Percentiles rank a stretch among this genome's conserved stretches.
phyloP scores from a whole-genome alignment of 306 rosid genomes.

The Parietaria judaica region DNA sequence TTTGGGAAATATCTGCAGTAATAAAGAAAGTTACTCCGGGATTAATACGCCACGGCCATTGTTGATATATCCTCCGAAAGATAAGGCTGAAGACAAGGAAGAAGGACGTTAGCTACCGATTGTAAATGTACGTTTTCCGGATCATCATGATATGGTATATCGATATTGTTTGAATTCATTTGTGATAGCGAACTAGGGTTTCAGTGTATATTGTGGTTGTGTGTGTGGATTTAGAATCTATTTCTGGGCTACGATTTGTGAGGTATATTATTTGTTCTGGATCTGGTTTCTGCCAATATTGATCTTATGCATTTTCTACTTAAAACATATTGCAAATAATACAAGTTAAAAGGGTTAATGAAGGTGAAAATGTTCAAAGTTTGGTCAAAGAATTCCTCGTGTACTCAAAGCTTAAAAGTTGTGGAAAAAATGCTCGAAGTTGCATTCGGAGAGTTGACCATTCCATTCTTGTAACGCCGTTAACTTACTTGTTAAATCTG shows the following conservation, averaged over 20 bases:
- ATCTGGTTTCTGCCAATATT: neutral
- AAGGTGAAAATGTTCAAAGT: no score
- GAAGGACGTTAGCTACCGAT: constrained; percentile 11
- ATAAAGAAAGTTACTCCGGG: constrained; percentile 15
- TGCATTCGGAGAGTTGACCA: no score
- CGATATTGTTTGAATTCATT: constrained; percentile 58
- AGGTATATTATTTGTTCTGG: constrained; percentile 21
- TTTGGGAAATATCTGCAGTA: constrained; percentile 17
- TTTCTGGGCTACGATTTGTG: constrained; percentile 31
- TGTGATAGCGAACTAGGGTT: constrained; percentile 29
- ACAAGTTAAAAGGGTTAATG: neutral
- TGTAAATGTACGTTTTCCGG: constrained; percentile 31
- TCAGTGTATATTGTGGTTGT: constrained; percentile 22
- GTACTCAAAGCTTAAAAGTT: no score
- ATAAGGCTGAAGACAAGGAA: neutral
- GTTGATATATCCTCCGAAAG: constrained; percentile 7
- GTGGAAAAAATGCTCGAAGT: no score
- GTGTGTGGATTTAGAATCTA: constrained; percentile 33
- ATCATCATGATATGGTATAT: constrained; percentile 29
- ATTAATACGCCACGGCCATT: neutral
- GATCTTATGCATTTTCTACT: no score
- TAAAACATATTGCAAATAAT: neutral
- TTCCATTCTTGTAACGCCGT: no score
- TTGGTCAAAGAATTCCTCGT: no score
- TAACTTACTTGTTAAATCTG: no score